Base-by-base conservation (phyloP, 1,284 basidiomycete species). In the Microstroma glucosiphilum region DNA sequence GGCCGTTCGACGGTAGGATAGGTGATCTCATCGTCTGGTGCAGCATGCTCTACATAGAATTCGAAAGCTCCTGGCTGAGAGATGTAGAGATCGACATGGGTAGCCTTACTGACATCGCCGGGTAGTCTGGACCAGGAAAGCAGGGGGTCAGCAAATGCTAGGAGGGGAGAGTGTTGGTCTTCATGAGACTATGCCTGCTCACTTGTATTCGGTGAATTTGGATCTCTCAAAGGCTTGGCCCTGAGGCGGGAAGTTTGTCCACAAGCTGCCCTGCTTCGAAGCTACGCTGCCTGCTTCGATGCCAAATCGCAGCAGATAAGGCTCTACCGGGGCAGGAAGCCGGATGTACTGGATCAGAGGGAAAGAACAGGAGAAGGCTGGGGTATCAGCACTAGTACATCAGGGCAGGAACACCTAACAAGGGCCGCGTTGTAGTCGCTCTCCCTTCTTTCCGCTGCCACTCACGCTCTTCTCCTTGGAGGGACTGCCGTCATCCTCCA, bases 201-300 rank as follows among this genome's bases (percentile, higher is more conserved):
- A 92, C 93, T 83, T 87, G 75, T 89, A 84, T 79, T 91, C 85
- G 9, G 85, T 83, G 79, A 90, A 92, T 49, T 81, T 84, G 66
- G 88, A 86, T 25, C 94, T 86, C 61, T 86, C 84, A 76, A 96
- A 98, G 15, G 80, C 82, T 30, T 90, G 89, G 17, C 92, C 66
- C 55, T 58, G 51, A 17, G 48, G 49, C 1, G 73, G 73, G 48
- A 68, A 73, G 63, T 74, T 75, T 21, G 73, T 71, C 64, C 61
- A 73, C 8, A 76, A 66, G 25, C 40, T 42, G 25, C 70, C 72
- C 4, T 74, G 59, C 40, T 63, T 66, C 13, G 70, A 73, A 2
- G 72, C 72, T 8, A 57, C 53, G 8, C 63, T 62, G 25, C 73
- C 73, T 3, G 73, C 69, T 13, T 76, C 71, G 58, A 76, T 63